These are phyloP conservation scores for Monsonia emarginata DNA, from an alignment of 441 rosid genomes.

Conservation along the genomic window DNA sequence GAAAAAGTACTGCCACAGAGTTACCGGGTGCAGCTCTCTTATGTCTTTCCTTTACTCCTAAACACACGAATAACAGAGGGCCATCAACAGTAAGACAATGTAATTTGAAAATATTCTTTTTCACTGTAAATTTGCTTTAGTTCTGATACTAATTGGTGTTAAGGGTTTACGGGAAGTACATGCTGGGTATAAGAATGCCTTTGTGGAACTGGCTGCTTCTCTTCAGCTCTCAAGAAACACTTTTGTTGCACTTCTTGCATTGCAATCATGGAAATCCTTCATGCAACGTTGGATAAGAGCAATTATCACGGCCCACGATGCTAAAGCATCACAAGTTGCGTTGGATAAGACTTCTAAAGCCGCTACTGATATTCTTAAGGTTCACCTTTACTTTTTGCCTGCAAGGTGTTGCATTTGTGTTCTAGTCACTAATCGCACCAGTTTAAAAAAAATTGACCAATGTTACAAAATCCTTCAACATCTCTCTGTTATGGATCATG, in stretches of 20 bases:
- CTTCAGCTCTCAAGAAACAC: slow-evolving; percentile 76
- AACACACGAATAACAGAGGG: slow-evolving; percentile 35
- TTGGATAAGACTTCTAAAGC: slow-evolving; percentile 64
- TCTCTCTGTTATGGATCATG: slow-evolving; percentile 15
- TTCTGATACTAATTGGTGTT: slow-evolving; percentile 20
- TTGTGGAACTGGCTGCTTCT: slow-evolving; percentile 60
- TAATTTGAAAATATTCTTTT: slow-evolving; percentile 11
- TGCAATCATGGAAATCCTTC: slow-evolving; percentile 88
- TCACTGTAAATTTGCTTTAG: slow-evolving; percentile 17
- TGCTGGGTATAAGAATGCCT: slow-evolving; percentile 48
- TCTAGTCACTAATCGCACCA: not conserved
- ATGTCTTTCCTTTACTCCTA: slow-evolving; percentile 53
- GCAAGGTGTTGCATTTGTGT: slow-evolving; percentile 4
- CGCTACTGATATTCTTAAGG: slow-evolving; percentile 81
- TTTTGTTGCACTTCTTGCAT: slow-evolving; percentile 65
- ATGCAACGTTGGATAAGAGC: slow-evolving; percentile 74
- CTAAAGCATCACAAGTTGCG: slow-evolving; percentile 29
- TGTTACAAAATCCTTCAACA: slow-evolving; percentile 3
- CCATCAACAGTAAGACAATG: slow-evolving; percentile 36
- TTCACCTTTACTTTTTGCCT: slow-evolving; percentile 21
- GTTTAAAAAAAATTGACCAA: slow-evolving; percentile 7
- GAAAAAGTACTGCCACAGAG: slow-evolving; percentile 34
- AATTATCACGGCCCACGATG: slow-evolving; percentile 35
- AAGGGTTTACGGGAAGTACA: slow-evolving; percentile 49
- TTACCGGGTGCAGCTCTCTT: slow-evolving; percentile 80